Conservation (phyloP, 1,284 basidiomycete genomes). For the Leccinum subfulvum region DNA sequence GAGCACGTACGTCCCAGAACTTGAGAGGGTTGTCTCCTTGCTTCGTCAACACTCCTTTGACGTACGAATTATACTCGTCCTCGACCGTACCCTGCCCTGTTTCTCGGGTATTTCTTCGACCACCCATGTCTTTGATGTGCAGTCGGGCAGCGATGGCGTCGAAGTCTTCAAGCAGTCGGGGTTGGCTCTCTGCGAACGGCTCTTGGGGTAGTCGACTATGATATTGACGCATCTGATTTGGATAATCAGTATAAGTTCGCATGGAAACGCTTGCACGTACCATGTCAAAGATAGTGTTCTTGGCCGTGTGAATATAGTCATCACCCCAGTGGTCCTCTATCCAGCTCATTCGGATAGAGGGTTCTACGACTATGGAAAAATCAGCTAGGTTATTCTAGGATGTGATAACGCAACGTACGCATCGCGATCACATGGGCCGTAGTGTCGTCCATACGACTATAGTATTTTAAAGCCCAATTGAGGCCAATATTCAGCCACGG, state of each 20-base stretch:
- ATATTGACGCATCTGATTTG: neutral
- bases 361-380: neutral
- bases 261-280: neutral
- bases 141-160: neutral
- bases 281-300: neutral
- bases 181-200: neutral
- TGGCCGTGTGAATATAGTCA: neutral
- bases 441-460: neutral
- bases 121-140: neutral
- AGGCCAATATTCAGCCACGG: neutral
- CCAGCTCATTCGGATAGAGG: neutral
- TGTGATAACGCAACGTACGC: neutral
- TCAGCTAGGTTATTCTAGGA: neutral
- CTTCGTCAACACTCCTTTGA: neutral
- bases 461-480: neutral
- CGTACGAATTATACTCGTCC: neutral
- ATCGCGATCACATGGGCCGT: neutral
- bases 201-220: neutral
- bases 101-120: neutral
- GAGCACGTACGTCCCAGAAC: neutral
- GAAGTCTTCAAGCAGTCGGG: neutral
- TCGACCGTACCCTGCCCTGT: neutral
- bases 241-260: neutral
- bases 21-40: neutral
- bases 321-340: neutral